Conservation (phyloP, 768 basidiomycete genomes). For the Leccinum sublutescens region DNA sequence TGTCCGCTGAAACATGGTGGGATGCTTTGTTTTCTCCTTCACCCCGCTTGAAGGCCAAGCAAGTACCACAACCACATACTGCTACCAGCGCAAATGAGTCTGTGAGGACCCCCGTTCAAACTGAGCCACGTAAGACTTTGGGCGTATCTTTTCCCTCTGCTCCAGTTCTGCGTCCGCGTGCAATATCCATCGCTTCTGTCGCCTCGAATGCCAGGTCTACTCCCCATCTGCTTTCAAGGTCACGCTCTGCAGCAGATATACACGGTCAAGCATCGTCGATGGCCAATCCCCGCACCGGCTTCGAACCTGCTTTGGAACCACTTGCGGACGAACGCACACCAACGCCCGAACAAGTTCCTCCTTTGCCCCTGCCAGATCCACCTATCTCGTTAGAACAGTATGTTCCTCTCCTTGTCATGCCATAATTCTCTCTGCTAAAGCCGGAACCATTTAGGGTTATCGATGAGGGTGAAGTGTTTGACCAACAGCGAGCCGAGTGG, state of each 20-base stretch:
- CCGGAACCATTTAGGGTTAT: conserved; percentile 40
- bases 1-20: conserved; percentile 79
- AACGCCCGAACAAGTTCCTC: conserved; percentile 20
- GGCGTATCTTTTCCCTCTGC: too few relatives aligned
- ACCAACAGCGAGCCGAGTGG: conserved; percentile 67
- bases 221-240: conserved; percentile 12
- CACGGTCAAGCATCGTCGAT: conserved; percentile 7
- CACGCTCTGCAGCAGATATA: conserved; percentile 25
- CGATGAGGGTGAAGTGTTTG: conserved; percentile 58
- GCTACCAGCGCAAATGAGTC: conserved; percentile 40
- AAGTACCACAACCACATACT: conserved; percentile 20
- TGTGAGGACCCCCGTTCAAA: conserved; percentile 42
- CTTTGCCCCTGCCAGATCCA: conserved; percentile 56
- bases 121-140: background rate
- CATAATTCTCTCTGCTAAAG: background rate
- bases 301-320: conserved; percentile 22
- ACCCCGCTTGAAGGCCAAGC: conserved; percentile 61
- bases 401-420: conserved; percentile 16
- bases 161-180: too few relatives aligned
- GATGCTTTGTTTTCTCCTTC: conserved; percentile 76
- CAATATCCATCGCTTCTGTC: too few relatives aligned
- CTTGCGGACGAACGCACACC: conserved; percentile 15
- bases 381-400: conserved; percentile 54
- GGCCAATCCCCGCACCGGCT: background rate
- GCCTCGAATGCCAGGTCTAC: background rate